These are phyloP conservation scores for Talaromyces sp. DNA, from an alignment of 2,329 filamentous ascomycete species.

Conservation along the genomic window DNA sequence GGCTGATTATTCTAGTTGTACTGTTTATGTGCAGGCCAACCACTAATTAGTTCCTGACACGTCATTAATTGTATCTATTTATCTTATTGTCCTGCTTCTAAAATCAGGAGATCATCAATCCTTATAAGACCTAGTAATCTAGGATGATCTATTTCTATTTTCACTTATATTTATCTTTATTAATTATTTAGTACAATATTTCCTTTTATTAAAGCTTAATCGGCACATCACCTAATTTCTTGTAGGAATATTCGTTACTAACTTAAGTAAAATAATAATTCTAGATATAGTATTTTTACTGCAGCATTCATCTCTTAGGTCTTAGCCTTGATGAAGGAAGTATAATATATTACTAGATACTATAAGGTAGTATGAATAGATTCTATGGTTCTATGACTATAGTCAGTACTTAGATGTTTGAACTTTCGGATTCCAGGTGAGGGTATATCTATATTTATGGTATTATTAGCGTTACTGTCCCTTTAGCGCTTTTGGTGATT, in stretches of 20 bases:
- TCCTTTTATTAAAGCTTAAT: conserved; percentile 68
- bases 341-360: conserved; percentile 57
- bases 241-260: conserved; percentile 77
- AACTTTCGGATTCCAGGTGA: conserved; percentile 49
- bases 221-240: conserved; percentile 63
- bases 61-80: conserved; percentile 71
- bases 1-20: no score
- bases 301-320: conserved; percentile 55
- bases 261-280: conserved; percentile 71
- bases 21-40: no score
- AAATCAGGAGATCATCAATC: conserved; percentile 34
- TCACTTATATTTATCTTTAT: conserved; percentile 76
- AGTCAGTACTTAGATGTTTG: conserved; percentile 62
- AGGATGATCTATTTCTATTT: conserved; percentile 73
- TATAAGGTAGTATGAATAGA: conserved; percentile 63
- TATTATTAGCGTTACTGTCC: conserved; percentile 42
- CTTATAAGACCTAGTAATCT: conserved; percentile 45
- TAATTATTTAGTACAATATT: conserved; percentile 73
- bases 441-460: conserved; percentile 60
- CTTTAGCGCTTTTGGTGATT: conserved; percentile 45
- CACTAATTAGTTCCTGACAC: no score
- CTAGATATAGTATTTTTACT: conserved; percentile 75
- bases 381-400: conserved; percentile 66
- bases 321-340: conserved; percentile 20
- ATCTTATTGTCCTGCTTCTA: conserved; percentile 69